These are phyloP conservation scores for Fusarium globosum DNA, from an alignment of 2,329 filamentous ascomycete genomes.

Conservation along the genomic window DNA sequence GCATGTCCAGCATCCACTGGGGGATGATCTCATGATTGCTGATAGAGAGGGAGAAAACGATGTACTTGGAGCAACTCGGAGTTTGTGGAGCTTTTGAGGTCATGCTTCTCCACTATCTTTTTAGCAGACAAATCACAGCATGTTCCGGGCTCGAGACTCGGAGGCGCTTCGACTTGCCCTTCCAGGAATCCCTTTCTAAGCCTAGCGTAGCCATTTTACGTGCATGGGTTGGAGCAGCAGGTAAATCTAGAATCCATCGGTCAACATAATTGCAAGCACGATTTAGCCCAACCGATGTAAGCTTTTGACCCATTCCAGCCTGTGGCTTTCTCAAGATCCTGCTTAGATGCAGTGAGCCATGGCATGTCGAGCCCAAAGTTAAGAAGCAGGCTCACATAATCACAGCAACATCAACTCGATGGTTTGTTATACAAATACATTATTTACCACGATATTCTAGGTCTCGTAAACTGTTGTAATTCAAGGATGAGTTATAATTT, in stretches of 20 bases:
- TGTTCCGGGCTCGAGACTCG: not conserved
- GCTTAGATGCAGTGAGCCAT: not conserved
- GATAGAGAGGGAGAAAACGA: not conserved
- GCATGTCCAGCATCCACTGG: not conserved
- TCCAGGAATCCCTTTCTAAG: fast-evolving
- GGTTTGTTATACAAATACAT: fast-evolving
- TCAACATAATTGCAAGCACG: not conserved
- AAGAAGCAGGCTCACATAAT: not conserved
- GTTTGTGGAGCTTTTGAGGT: not conserved
- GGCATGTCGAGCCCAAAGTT: not conserved
- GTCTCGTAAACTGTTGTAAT: too few relatives aligned
- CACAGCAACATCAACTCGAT: not conserved
- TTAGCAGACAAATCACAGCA: not conserved
- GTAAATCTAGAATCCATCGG: not conserved
- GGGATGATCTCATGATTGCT: not conserved
- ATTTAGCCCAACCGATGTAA: fast-evolving
- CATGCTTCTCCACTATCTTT: not conserved
- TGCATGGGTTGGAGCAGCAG: not conserved
- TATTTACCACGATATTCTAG: not conserved
- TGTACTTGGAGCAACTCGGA: not conserved
- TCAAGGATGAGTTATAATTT: not conserved
- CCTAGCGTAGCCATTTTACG: not conserved
- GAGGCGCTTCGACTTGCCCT: not conserved
- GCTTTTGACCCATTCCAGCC: not conserved
- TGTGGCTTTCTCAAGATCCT: not conserved